A percentile compares a stretch with the other conserved stretches of the same genome.
Evolutionary conservation across 2,329 filamentous ascomycete genomes (phyloP).

Genomic region (Talaromyces sp.): DNA sequence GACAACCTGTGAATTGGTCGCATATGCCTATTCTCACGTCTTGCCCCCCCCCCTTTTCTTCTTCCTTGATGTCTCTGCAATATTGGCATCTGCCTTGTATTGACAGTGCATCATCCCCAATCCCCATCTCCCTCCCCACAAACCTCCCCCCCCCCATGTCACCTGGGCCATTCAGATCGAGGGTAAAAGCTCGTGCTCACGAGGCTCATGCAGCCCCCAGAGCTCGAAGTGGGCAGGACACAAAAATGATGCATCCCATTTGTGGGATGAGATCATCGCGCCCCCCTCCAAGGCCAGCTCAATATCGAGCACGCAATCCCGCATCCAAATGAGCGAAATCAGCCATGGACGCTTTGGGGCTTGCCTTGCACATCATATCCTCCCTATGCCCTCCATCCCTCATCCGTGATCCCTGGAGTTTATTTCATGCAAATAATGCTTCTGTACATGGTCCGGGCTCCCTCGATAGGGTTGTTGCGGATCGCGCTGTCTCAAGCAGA

Average conservation of each 20-base stretch:
- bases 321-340: constrained; percentile 34
- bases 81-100: background rate
- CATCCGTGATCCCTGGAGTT: constrained; percentile 17
- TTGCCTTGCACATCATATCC: constrained; percentile 11
- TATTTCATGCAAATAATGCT: constrained; percentile 19
- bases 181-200: constrained; percentile 6
- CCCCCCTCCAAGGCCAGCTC: constrained; percentile 1
- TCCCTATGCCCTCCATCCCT: background rate
- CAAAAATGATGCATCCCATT: constrained; percentile 6
- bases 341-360: constrained; percentile 25
- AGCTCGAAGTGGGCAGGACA: background rate
- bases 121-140: background rate
- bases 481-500: background rate
- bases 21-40: too few species aligned
- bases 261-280: constrained; percentile 23
- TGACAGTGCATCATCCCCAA: background rate
- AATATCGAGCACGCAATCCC: constrained; percentile 41
- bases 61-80: background rate
- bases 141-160: background rate
- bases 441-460: constrained; percentile 15
- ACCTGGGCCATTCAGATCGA: background rate
- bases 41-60: background rate
- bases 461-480: constrained; percentile 15
- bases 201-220: background rate
- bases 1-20: too few species aligned